Evolutionary conservation across 768 basidiomycete species (phyloP).

Genomic region (Hypholoma sublateritium): DNA sequence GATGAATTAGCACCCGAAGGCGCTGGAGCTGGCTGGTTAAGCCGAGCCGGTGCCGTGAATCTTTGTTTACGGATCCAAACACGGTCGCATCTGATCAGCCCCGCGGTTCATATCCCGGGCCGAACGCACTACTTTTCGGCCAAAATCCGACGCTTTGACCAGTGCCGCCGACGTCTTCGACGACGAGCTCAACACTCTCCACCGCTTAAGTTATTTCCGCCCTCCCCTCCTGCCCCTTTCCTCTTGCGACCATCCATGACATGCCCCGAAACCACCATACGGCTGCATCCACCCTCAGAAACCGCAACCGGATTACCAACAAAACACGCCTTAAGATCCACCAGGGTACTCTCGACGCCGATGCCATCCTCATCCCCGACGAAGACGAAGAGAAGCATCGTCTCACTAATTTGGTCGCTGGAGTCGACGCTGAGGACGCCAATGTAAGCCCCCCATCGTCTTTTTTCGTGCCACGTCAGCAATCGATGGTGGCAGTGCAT

Average conservation of each 20-base stretch:
- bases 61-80: conserved; percentile 7
- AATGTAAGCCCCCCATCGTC: conserved; percentile 66
- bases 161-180: conserved; percentile 56
- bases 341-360: conserved; percentile 79
- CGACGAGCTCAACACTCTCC: conserved; percentile 37
- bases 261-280: conserved; percentile 83
- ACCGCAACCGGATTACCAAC: conserved; percentile 90
- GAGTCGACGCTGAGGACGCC: conserved; percentile 91
- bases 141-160: conserved; percentile 59
- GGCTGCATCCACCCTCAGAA: conserved; percentile 77
- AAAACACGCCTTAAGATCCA: conserved; percentile 87
- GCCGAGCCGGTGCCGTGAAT: conserved; percentile 6
- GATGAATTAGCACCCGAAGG: neutral
- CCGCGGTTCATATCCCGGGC: conserved; percentile 47
- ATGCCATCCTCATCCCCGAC: conserved; percentile 78
- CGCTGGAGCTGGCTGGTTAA: neutral
- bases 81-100: conserved; percentile 6
- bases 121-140: conserved; percentile 62
- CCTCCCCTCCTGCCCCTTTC: conserved; percentile 24
- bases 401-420: conserved; percentile 73
- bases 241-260: conserved; percentile 62
- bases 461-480: conserved; percentile 36
- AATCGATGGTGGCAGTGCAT: conserved; percentile 47
- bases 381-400: conserved; percentile 84
- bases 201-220: conserved; percentile 36